phyloP scores from a whole-genome alignment of 495 filamentous ascomycete species.

The Hypoxylon lenormandii region DNA sequence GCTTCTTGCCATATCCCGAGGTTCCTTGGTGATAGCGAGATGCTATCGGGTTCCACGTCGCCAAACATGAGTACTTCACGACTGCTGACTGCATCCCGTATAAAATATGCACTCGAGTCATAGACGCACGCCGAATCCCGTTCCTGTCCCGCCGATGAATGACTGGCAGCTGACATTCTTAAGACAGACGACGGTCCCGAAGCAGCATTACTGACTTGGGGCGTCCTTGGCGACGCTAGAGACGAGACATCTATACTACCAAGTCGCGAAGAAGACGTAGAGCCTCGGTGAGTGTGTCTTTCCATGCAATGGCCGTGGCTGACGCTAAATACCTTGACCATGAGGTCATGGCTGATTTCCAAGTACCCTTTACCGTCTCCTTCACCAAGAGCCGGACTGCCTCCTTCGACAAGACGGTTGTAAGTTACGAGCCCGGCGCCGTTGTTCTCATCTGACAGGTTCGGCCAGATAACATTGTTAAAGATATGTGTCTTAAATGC shows the following conservation, averaged over 20 bases:
- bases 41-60: constrained; percentile 90
- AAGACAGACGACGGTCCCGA: constrained; percentile 42
- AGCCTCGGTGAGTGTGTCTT: constrained; percentile 71
- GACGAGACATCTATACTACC: constrained; percentile 52
- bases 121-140: constrained; percentile 68
- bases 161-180: constrained; percentile 32
- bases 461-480: constrained; percentile 98
- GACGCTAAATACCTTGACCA: constrained; percentile 80
- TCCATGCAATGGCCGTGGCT: constrained; percentile 90
- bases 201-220: constrained; percentile 31
- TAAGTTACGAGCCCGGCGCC: constrained; percentile 93
- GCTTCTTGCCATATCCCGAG: constrained; percentile 83
- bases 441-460: constrained; percentile 93
- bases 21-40: constrained; percentile 85
- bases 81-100: constrained; percentile 75
- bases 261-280: constrained; percentile 56
- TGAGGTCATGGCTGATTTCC: constrained; percentile 82
- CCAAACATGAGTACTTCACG: constrained; percentile 91
- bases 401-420: constrained; percentile 86
- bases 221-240: constrained; percentile 33
- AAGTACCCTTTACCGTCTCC: constrained; percentile 82
- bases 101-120: constrained; percentile 92
- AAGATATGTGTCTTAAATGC: constrained; percentile 94
- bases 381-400: constrained; percentile 80
- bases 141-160: constrained; percentile 45